phyloP scores from a whole-genome alignment of 139 green algal species.

The Chlorella sorokiniana region DNA sequence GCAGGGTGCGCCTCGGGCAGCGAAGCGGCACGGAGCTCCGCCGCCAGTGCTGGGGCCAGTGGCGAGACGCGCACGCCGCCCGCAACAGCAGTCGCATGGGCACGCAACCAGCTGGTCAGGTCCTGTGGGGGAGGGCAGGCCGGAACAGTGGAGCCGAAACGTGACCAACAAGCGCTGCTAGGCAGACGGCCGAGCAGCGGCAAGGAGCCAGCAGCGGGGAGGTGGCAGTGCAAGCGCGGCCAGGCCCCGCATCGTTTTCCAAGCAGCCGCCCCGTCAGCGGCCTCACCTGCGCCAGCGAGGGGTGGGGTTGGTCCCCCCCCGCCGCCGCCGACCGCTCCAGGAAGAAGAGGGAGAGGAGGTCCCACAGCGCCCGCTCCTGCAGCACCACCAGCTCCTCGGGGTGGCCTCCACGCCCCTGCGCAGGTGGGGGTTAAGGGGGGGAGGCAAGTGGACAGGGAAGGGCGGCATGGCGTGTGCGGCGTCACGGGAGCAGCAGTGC shows the following conservation, averaged over 20 bases:
- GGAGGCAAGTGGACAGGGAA: neutral
- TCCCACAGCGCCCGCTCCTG: constrained; percentile 50
- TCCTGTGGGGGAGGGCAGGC: constrained; percentile 1
- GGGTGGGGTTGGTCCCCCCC: neutral
- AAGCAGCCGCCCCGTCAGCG: neutral
- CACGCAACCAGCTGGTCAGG: constrained; percentile 32
- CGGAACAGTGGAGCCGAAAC: neutral
- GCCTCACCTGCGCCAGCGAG: constrained; percentile 15
- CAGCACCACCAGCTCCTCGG: constrained; percentile 21
- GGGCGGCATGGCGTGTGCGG: neutral
- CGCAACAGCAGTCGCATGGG: constrained; percentile 23
- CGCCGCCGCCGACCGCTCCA: constrained; percentile 9
- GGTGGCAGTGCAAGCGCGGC: no score
- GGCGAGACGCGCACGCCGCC: constrained; percentile 3
- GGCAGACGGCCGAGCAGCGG: no score
- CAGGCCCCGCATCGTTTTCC: no score
- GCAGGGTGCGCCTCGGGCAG: constrained; percentile 30
- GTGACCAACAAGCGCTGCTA: no score
- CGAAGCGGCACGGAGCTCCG: neutral
- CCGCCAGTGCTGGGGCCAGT: constrained; percentile 7
- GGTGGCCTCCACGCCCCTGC: constrained; percentile 19
- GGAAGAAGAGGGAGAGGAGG: constrained; percentile 43
- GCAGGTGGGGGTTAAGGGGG: neutral
- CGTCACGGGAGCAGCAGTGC: neutral
- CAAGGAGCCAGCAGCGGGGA: no score